Conservation (phyloP, 140 eudicot species). For the Senecio squalidus region DNA sequence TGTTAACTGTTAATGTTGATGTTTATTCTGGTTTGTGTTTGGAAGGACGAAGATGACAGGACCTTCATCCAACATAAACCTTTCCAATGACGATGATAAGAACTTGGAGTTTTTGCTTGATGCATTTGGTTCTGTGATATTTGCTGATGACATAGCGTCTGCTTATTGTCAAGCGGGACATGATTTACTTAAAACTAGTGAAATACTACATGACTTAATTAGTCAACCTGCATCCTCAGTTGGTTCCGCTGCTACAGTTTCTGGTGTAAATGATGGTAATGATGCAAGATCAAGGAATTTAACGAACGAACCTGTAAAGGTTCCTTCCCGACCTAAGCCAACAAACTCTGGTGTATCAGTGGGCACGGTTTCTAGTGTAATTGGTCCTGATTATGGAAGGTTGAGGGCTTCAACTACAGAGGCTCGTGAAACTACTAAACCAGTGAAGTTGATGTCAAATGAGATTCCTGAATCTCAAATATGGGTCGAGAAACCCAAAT, state of each 20-base stretch:
- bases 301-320: conserved; percentile 11
- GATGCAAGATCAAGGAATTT: conserved; percentile 16
- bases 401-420: conserved; percentile 30
- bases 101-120: conserved; percentile 57
- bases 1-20: conserved; percentile 3
- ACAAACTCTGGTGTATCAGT: conserved; percentile 36
- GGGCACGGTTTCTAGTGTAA: conserved; percentile 54
- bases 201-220: conserved; percentile 35
- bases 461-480: conserved; percentile 46
- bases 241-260: conserved; percentile 38
- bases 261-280: conserved; percentile 37
- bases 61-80: conserved; percentile 28
- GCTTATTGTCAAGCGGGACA: conserved; percentile 58
- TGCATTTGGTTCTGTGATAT: conserved; percentile 56
- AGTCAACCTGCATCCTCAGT: conserved; percentile 24
- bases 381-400: conserved; percentile 50
- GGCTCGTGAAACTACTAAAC: conserved; percentile 30
- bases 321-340: conserved; percentile 27
- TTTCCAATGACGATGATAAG: conserved; percentile 34
- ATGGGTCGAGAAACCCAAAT: conserved; percentile 44
- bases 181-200: conserved; percentile 41
- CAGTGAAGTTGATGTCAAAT: conserved; percentile 42
- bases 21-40: conserved; percentile 15
- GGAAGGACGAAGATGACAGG: conserved; percentile 44
- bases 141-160: conserved; percentile 63